Base-by-base conservation (phyloP, 2,329 filamentous ascomycete genomes). In the Ceratocystis ficicola region DNA sequence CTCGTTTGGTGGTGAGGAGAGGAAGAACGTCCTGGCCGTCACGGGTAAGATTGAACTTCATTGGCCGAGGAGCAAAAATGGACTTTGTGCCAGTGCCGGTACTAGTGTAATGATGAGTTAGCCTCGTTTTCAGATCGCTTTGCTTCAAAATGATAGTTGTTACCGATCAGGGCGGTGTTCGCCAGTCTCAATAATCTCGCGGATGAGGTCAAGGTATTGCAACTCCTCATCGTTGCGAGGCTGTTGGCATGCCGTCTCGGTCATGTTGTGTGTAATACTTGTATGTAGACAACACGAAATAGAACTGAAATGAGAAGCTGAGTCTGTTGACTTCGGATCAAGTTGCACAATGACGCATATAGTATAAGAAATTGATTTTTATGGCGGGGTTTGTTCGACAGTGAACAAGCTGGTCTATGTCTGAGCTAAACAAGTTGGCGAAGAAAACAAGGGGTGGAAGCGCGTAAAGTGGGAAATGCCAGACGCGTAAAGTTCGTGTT, bases 1-100 rank as follows among this genome's bases (percentile, higher is more conserved):
- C 94, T 70, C 94, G 90, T 76, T 99, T 99, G 2, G 94, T 99
- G 3, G 94, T 99, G 20, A 99, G 86, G 70, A 99, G 89, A 28
- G 94, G 94, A 22, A 99, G 83, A 71, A 96, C 80, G 1, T 87
- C 86, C 1, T 71, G 72, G 68, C 79, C 80, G 67, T 78, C 72
- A 65, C 83, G 80, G 69, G 87, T 88, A 69, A 99, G 88, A 57
- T 82, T 81, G 80, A 97, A 99, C 73, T 90, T 92, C 62, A 97
- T 83, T 44, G 91, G 90, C 0, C 83, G 81, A 1, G 94, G 93
- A 1, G 90, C 93, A 72, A 96, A 96, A 70, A 97, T 81, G 8
- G 91, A 91, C 72, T 86, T 84, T 10, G 94, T 99, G 65, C 94
- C 94, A 3, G 94, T 99, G 64, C 94, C 94, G 3, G 94, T 99